Conservation (phyloP, 2,329 filamentous ascomycete species). For the Domatiomyces globalis region DNA sequence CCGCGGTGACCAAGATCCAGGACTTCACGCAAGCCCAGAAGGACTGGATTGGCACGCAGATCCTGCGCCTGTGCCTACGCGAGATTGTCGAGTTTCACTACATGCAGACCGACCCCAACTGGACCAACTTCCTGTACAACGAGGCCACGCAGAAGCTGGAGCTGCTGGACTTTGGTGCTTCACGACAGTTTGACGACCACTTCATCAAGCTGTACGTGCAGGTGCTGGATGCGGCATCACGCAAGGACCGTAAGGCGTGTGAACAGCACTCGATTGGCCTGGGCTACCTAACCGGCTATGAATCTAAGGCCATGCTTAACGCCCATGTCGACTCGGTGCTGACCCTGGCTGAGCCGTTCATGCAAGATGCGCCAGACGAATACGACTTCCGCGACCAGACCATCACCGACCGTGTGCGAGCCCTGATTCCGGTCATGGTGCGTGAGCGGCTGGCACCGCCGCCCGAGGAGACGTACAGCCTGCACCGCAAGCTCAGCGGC, state of each 20-base stretch:
- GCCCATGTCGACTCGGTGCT: constrained; percentile 80
- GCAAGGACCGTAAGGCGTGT: constrained; percentile 50
- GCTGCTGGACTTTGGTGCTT: constrained; percentile 89
- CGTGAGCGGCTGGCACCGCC: constrained; percentile 76
- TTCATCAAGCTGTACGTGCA: constrained; percentile 72
- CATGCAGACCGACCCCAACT: constrained; percentile 99
- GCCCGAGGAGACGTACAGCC: constrained; percentile 90
- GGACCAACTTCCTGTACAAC: constrained; percentile 97
- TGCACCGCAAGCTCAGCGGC: constrained; percentile 89
- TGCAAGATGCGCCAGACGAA: constrained; percentile 56
- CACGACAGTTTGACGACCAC: constrained; percentile 62
- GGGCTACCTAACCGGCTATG: constrained; percentile 84
- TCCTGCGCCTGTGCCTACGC: constrained; percentile 77
- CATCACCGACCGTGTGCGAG: constrained; percentile 83
- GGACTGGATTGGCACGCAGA: constrained; percentile 93
- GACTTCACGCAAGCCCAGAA: constrained; percentile 67
- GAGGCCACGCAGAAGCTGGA: constrained; percentile 57
- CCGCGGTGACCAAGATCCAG: constrained; percentile 67
- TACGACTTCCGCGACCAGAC: constrained; percentile 94
- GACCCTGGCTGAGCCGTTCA: constrained; percentile 85
- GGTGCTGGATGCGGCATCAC: constrained; percentile 66
- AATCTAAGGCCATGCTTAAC: constrained; percentile 72
- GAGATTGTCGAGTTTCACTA: constrained; percentile 91
- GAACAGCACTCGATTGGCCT: constrained; percentile 57
- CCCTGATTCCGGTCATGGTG: constrained; percentile 84